Base-by-base conservation (phyloP, 2,329 filamentous ascomycete genomes). In the Sarocladium kiliense region DNA sequence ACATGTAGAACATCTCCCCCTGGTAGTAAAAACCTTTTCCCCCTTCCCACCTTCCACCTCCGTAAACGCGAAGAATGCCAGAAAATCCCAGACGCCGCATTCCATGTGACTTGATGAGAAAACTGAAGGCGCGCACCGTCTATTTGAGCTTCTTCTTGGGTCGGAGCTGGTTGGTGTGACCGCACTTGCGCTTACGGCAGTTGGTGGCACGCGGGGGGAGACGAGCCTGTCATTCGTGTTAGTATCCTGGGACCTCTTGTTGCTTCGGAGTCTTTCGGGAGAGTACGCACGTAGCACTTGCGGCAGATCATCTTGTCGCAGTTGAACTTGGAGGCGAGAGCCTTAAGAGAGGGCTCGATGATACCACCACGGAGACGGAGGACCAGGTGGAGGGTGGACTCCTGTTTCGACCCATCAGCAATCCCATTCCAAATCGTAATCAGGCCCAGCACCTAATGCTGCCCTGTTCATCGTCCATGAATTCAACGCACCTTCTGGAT, bases 261-360 rank as follows among this genome's bases (percentile, higher is more conserved):
- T 49, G 23, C 3, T 4, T 45, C 21, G 41, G 41, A 23, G 10
- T 9, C 34, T 5, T 18, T 26, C 23, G 19, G 18, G 19, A 12
- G 26, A 26, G 21, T 57, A 86, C 88, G 69, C 87, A 94, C 91
- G 80, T 97, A 97, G 89, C 94, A 99, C 89, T 99, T 97, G 85
- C 94, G 93, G 91, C 94, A 97, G 80, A 97, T 96, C 88, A 93
- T 93, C 88, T 97, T 97, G 68, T 97, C 94, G 89, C 93, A 97
- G 88, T 99, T 97, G 87, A 95, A 97, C 86, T 97, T 97, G 83
- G 88, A 92, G 74, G 93, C 93, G 64, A 97, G 87, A 67, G 91
- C 93, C 88, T 97, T 97, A 71, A 97, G 87, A 71, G 92, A 97
- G 70, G 94, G 94, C 86, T 97, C 93, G 72, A 96, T 97, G 83